Conservation (phyloP, 192 early-diverging fungal species). For the Oehlia diaphana region DNA sequence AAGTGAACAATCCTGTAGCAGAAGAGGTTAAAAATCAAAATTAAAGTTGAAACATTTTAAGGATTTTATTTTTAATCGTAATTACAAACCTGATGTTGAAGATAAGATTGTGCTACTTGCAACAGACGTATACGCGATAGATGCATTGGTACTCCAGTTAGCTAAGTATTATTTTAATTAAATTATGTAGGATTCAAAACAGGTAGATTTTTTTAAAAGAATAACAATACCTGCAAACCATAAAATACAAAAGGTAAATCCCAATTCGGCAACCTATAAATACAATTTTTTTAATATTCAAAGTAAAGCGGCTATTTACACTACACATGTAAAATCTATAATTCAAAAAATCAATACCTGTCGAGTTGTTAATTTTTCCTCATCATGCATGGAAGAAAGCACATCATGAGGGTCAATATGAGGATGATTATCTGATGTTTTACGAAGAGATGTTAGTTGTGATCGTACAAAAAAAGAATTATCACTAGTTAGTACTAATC, state of each 20-base stretch:
- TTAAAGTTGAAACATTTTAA: neutral
- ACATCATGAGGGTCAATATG: constrained; percentile 5
- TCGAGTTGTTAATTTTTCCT: constrained; percentile 10
- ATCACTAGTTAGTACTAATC: neutral
- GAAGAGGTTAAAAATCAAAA: neutral
- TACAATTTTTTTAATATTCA: neutral
- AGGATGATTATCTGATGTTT: neutral
- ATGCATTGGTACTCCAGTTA: constrained; percentile 72
- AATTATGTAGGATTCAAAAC: neutral
- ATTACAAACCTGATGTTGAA: constrained; percentile 61
- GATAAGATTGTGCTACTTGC: constrained; percentile 74
- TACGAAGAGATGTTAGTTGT: neutral
- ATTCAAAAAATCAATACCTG: constrained; percentile 24
- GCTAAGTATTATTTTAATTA: constrained; percentile 35
- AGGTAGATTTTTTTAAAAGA: neutral
- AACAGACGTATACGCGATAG: constrained; percentile 73
- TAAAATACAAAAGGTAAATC: constrained; percentile 68
- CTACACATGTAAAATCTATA: neutral
- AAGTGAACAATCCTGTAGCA: constrained; percentile 62
- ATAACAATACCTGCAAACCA: constrained; percentile 62
- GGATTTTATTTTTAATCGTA: neutral
- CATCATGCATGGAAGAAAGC: neutral
- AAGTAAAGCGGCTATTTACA: neutral
- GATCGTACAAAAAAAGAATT: neutral
- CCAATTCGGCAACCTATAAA: constrained; percentile 59